A percentile compares a stretch with the other conserved stretches of the same genome.
Conservation (phyloP, 2,329 filamentous ascomycete species). For the Fusarium pilosicola region DNA sequence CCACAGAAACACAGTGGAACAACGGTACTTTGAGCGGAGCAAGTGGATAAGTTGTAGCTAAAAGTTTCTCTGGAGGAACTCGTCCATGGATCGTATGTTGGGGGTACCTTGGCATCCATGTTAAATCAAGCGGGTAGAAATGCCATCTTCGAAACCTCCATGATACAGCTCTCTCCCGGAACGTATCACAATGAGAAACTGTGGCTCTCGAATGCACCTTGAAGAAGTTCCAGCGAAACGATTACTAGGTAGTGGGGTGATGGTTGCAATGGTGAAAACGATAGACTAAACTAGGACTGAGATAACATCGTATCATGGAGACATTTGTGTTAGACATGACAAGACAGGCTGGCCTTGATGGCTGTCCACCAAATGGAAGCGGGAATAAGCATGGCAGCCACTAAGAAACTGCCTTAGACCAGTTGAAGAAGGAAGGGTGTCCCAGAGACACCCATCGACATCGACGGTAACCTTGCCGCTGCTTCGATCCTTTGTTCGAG, state of each 20-base stretch:
- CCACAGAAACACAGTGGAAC: constrained; percentile 24
- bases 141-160: neutral
- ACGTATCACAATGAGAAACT: neutral
- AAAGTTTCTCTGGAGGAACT: constrained; percentile 3
- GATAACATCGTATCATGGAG: constrained; percentile 30
- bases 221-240: neutral
- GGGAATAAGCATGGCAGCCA: constrained; percentile 5
- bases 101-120: neutral
- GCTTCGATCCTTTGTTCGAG: constrained; percentile 22
- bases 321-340: neutral
- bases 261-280: neutral
- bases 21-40: constrained; percentile 14
- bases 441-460: neutral
- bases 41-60: constrained; percentile 19
- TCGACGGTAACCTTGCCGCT: neutral
- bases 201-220: neutral
- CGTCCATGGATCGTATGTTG: constrained; percentile 12
- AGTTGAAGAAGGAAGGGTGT: constrained; percentile 1
- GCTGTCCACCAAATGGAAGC: neutral
- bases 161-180: constrained; percentile 3
- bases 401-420: neutral
- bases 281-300: neutral
- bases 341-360: neutral
- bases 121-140: neutral
- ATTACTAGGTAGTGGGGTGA: neutral